Conservation (phyloP, 140 eudicot species). For the Anethum foeniculum region DNA sequence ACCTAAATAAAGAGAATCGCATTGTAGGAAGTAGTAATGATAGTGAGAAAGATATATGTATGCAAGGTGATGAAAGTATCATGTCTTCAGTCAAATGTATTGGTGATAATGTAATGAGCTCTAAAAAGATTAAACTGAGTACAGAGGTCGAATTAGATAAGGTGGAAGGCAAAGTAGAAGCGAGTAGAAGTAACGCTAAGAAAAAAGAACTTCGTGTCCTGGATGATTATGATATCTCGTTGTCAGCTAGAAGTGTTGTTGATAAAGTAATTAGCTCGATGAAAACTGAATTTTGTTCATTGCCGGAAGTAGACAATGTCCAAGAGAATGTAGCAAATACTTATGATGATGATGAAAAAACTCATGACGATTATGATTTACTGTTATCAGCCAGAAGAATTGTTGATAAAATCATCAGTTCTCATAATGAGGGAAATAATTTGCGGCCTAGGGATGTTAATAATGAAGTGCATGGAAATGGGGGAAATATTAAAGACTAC, state of each 20-base stretch:
- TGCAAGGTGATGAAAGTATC: conserved; percentile 12
- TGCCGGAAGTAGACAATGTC: conserved; percentile 1
- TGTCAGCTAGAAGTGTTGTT: conserved; percentile 14
- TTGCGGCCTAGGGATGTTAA: background rate
- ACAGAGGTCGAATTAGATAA: background rate
- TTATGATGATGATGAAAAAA: background rate
- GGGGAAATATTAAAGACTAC: background rate
- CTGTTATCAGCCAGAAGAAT: conserved; percentile 20
- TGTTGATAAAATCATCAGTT: conserved; percentile 18
- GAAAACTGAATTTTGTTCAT: background rate
- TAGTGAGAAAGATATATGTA: conserved; percentile 15
- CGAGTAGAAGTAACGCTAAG: conserved; percentile 6
- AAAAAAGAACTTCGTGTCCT: background rate
- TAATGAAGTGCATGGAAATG: conserved; percentile 2
- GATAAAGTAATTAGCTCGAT: background rate
- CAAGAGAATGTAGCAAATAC: background rate
- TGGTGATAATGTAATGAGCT: conserved; percentile 24
- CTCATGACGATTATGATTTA: background rate
- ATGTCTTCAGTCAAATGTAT: conserved; percentile 19
- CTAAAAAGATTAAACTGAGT: conserved; percentile 11
- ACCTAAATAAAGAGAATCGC: conserved; percentile 5
- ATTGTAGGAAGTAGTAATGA: conserved; percentile 20
- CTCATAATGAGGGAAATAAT: background rate
- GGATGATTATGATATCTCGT: background rate
- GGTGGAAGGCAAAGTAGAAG: conserved; percentile 2